These are phyloP conservation scores for Sporothrix luriei DNA, from an alignment of 2,329 filamentous ascomycete genomes.

Conservation along the genomic window DNA sequence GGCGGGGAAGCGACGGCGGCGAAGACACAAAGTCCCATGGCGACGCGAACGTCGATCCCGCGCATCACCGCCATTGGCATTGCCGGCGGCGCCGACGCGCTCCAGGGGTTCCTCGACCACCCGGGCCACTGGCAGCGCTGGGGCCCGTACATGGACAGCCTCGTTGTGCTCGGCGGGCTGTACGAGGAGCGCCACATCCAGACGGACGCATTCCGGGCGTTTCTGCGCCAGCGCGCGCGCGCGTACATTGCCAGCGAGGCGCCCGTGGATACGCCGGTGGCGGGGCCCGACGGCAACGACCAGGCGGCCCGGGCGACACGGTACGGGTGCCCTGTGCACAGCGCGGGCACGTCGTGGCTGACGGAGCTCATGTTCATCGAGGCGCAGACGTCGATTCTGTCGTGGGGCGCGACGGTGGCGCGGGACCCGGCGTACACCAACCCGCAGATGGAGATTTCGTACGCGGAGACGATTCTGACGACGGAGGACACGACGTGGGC, in stretches of 20 bases:
- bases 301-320: conserved; percentile 45
- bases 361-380: conserved; percentile 65
- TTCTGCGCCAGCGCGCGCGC: conserved; percentile 61
- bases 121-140: conserved; percentile 55
- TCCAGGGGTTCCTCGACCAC: conserved; percentile 61
- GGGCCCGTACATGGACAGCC: conserved; percentile 49
- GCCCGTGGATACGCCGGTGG: conserved; percentile 56
- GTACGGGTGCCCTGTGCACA: conserved; percentile 68
- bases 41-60: conserved; percentile 44
- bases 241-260: conserved; percentile 61
- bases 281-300: conserved; percentile 55
- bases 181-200: conserved; percentile 46
- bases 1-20: too few species aligned
- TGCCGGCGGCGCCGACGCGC: conserved; percentile 64
- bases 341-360: conserved; percentile 63
- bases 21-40: not conserved
- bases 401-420: conserved; percentile 40
- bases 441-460: conserved; percentile 35
- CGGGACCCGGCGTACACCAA: conserved; percentile 38
- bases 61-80: conserved; percentile 74
- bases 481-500: conserved; percentile 27
- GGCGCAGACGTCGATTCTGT: conserved; percentile 38
- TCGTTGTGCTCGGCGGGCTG: conserved; percentile 56
- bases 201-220: conserved; percentile 52
- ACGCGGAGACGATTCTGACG: conserved; percentile 30